These are phyloP conservation scores for Ogataea nonfermentans DNA, from an alignment of 805 yeast species.

Conservation along the genomic window DNA sequence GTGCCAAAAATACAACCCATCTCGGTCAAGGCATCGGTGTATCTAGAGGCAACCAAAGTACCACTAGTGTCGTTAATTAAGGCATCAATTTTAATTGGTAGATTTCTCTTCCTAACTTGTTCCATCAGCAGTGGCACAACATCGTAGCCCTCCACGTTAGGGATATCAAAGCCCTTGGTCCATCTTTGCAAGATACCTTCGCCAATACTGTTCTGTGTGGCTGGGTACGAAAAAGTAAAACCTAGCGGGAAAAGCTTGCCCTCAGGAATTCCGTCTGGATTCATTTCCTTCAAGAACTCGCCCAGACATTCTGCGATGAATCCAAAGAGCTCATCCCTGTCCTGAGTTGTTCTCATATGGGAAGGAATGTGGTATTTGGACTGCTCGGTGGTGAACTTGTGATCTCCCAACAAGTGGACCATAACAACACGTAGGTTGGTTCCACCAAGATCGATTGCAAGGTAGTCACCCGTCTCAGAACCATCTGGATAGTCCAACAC, in stretches of 20 bases:
- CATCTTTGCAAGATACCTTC: slow-evolving; percentile 91
- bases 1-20: slow-evolving; percentile 99
- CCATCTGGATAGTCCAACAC: slow-evolving; percentile 60
- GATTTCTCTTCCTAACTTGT: slow-evolving; percentile 60
- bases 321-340: slow-evolving; percentile 74
- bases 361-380: slow-evolving; percentile 82
- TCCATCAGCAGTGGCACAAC: slow-evolving; percentile 88
- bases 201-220: slow-evolving; percentile 76
- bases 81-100: slow-evolving; percentile 89
- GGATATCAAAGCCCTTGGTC: slow-evolving; percentile 98
- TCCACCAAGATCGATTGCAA: slow-evolving; percentile 63
- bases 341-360: slow-evolving; percentile 71
- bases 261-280: slow-evolving; percentile 63
- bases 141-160: slow-evolving; percentile 91
- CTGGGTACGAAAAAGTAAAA: slow-evolving; percentile 95
- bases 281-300: slow-evolving; percentile 62
- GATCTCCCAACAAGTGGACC: slow-evolving; percentile 60
- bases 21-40: slow-evolving; percentile 84
- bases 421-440: slow-evolving; percentile 59
- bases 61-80: slow-evolving; percentile 97
- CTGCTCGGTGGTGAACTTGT: slow-evolving; percentile 84
- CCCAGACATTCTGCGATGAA: slow-evolving; percentile 86
- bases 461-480: slow-evolving; percentile 54
- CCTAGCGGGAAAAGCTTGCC: slow-evolving; percentile 73
- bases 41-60: slow-evolving; percentile 93